Base-by-base conservation (phyloP, 192 early-diverging fungal species). In the Dissophora globulifera region DNA sequence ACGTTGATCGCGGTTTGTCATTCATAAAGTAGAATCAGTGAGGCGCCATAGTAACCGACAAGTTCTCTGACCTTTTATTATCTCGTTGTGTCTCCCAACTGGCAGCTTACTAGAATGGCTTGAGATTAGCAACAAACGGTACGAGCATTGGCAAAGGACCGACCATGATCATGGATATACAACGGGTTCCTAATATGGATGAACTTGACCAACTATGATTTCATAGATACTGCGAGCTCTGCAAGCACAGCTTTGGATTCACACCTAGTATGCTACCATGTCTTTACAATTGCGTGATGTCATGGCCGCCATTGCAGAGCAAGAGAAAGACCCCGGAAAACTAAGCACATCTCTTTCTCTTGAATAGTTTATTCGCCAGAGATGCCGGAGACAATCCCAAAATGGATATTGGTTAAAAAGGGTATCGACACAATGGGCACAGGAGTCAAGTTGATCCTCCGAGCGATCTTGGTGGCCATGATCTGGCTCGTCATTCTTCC, bases 401-500 rank as follows among this genome's bases (percentile, higher is more conserved):
- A 81, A 48, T 57, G 60, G 42, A 79, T 93, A 10, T 80, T 94
- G n/a, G 22, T 89, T 22, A 83, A 81, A 32, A 84, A 88, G 57
- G 51, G 86, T 19, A 41, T 80, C 20, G 84, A 87, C 25, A 82
- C 79, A 38, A 41, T 78, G 4, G 54, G 50, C 32, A 78, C 81
- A 1, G 61, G 89, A 12, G 50, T 88, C 17, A 45, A 54, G 17
- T 65, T 79, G 4, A 51, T 84, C 20, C 63, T 88, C 10, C 83
- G 96, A 16, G 79, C 87, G n/a, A 38, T 91, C 0, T 54, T 94
- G 8, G 92, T 95, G 1, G 62, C 78, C 11, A 71, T 68, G 17
- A 83, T 93, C 46, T 98, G 96, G 96, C 82, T 95, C 30, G 83
- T 93, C 15, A 58, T 87, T 46, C 82, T 98, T 27, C 96, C 96